These are phyloP conservation scores for Aspergillus melleus DNA, from an alignment of 2,329 filamentous ascomycete genomes.

Conservation along the genomic window DNA sequence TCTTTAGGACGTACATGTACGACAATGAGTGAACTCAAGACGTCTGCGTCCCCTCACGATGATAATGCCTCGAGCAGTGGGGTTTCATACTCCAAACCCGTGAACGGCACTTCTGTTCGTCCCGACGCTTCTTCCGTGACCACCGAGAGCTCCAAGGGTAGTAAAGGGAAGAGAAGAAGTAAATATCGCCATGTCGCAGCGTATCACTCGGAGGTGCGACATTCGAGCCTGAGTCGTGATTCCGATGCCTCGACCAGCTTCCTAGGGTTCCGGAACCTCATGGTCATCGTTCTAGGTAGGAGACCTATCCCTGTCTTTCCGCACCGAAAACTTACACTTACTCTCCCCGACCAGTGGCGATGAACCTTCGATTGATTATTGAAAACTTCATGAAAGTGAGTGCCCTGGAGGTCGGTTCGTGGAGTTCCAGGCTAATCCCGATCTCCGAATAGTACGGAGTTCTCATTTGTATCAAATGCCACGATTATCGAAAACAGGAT, in stretches of 20 bases:
- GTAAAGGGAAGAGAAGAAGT: slow-evolving; percentile 41
- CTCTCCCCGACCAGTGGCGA: slow-evolving; percentile 65
- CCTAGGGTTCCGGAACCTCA: slow-evolving; percentile 90
- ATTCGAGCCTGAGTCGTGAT: slow-evolving; percentile 86
- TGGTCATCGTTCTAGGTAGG: slow-evolving; percentile 86
- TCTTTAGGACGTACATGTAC: not conserved
- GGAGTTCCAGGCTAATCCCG: not conserved
- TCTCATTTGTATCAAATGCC: slow-evolving; percentile 85
- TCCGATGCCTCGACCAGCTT: slow-evolving; percentile 75
- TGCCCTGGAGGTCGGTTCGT: not conserved
- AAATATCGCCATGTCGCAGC: slow-evolving; percentile 94
- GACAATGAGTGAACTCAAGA: not conserved
- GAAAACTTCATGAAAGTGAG: slow-evolving; percentile 91
- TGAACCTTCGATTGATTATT: slow-evolving; percentile 90
- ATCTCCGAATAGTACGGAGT: slow-evolving; percentile 72
- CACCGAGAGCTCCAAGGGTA: slow-evolving; percentile 8
- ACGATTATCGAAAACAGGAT: slow-evolving; percentile 81
- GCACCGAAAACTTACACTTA: slow-evolving; percentile 8
- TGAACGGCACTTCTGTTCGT: slow-evolving; percentile 12
- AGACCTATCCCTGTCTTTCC: slow-evolving; percentile 5
- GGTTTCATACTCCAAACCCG: slow-evolving; percentile 5
- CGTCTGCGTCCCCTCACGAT: slow-evolving; percentile 1
- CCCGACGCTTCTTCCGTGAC: slow-evolving; percentile 4
- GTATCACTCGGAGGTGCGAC: slow-evolving; percentile 69
- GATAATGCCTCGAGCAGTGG: not conserved